These are phyloP conservation scores for Penicillium malachiteum DNA, from an alignment of 495 filamentous ascomycete species.

Conservation along the genomic window DNA sequence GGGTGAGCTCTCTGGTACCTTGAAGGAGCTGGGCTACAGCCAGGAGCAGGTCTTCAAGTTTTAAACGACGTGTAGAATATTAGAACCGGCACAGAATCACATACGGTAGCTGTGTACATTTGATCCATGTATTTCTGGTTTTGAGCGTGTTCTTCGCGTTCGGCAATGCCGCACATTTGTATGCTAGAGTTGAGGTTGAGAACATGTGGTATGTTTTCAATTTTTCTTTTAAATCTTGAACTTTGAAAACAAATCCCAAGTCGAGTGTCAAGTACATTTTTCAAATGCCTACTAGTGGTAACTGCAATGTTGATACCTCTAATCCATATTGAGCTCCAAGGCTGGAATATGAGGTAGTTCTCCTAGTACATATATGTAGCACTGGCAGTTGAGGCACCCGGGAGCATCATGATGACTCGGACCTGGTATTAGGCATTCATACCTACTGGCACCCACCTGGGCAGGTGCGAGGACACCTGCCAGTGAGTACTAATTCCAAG, in stretches of 20 bases:
- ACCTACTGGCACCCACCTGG: too few relatives aligned
- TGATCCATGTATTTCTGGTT: slow-evolving; percentile 14
- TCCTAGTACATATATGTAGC: too few relatives aligned
- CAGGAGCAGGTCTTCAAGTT: slow-evolving; percentile 99
- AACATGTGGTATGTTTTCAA: not conserved
- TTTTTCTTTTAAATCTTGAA: not conserved
- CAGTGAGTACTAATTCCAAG: too few relatives aligned
- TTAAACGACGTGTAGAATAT: slow-evolving; percentile 48
- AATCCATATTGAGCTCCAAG: too few relatives aligned
- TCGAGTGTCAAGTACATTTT: too few relatives aligned
- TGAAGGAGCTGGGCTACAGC: slow-evolving; percentile 88
- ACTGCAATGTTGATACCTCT: too few relatives aligned
- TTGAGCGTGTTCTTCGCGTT: slow-evolving; percentile 5
- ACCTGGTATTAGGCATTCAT: too few relatives aligned
- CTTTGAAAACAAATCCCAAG: not conserved
- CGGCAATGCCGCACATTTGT: not conserved
- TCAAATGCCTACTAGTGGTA: too few relatives aligned
- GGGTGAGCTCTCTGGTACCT: slow-evolving; percentile 78
- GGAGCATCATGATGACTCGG: too few relatives aligned
- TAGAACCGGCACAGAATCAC: slow-evolving; percentile 4
- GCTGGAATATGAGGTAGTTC: too few relatives aligned
- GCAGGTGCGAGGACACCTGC: too few relatives aligned
- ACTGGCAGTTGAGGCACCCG: too few relatives aligned
- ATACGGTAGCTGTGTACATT: slow-evolving; percentile 17
- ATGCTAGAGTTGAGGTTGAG: not conserved